Evolutionary conservation across 2,329 filamentous ascomycete species (phyloP).

Genomic region (Phaeosphaeria sp.): DNA sequence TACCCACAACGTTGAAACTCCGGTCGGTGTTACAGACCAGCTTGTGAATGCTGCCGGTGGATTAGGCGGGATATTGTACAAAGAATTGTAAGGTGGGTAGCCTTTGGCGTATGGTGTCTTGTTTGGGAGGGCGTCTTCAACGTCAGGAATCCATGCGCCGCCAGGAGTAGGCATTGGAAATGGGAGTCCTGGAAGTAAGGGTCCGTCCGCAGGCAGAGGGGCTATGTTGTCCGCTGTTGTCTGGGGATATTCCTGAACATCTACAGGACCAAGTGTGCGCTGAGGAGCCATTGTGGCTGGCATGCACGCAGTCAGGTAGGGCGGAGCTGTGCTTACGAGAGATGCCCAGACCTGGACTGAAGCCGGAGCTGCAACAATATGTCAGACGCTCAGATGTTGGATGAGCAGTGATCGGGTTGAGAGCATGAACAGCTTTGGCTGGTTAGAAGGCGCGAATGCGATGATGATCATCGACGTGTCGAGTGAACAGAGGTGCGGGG

Average conservation of each 20-base stretch:
- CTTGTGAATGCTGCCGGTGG: neutral
- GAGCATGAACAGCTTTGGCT: slow-evolving; percentile 5
- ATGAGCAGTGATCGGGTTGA: neutral
- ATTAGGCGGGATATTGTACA: neutral
- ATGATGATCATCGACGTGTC: slow-evolving; percentile 25
- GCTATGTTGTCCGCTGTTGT: neutral
- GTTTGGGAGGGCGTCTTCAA: neutral
- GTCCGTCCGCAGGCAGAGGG: neutral
- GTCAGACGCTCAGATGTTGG: slow-evolving; percentile 20
- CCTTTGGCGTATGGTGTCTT: neutral
- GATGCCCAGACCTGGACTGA: slow-evolving; percentile 1
- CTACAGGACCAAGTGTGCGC: slow-evolving; percentile 1
- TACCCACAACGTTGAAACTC: neutral
- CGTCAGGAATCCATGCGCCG: neutral
- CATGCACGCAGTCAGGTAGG: slow-evolving; percentile 9
- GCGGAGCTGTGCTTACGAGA: slow-evolving; percentile 25
- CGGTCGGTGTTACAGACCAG: neutral
- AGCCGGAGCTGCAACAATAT: slow-evolving; percentile 9
- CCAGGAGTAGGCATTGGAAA: neutral
- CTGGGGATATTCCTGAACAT: neutral
- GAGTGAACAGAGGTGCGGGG: slow-evolving; percentile 36
- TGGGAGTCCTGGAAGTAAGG: neutral
- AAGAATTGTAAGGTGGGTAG: neutral
- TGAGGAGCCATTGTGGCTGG: slow-evolving; percentile 25
- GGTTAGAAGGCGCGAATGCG: slow-evolving; percentile 14